Evolutionary conservation across 2,329 filamentous ascomycete genomes (phyloP).

Genomic region (Aspergillus alliaceus): DNA sequence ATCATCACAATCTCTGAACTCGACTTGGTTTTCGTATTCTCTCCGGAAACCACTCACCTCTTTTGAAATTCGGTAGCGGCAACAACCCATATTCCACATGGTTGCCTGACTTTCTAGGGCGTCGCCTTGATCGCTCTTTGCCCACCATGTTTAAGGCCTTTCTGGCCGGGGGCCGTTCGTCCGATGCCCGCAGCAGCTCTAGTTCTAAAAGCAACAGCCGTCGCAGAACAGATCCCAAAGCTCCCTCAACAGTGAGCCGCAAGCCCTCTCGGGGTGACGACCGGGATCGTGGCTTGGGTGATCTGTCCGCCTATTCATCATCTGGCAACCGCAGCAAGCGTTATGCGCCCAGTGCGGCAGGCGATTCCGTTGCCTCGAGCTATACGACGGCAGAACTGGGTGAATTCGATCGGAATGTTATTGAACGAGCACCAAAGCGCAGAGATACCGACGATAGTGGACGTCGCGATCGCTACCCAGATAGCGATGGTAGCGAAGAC

Average conservation of each 20-base stretch:
- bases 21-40: neutral
- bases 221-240: constrained; percentile 33
- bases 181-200: constrained; percentile 33
- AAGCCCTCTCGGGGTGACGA: constrained; percentile 49
- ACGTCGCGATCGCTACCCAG: constrained; percentile 21
- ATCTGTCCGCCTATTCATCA: constrained; percentile 29
- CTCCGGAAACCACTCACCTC: neutral
- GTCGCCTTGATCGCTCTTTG: constrained; percentile 26
- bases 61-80: neutral
- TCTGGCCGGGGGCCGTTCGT: constrained; percentile 37
- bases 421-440: constrained; percentile 30
- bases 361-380: constrained; percentile 34
- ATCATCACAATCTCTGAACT: neutral
- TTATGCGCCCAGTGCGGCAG: constrained; percentile 27
- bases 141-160: constrained; percentile 42
- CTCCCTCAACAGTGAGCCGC: constrained; percentile 34
- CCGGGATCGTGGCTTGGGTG: constrained; percentile 43
- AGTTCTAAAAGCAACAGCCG: constrained; percentile 33
- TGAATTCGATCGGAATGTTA: constrained; percentile 27
- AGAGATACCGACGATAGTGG: constrained; percentile 26
- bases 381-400: constrained; percentile 43
- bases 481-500: constrained; percentile 17
- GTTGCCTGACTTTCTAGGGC: constrained; percentile 23
- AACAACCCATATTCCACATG: constrained; percentile 26
- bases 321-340: constrained; percentile 26